Conservation (phyloP, 495 filamentous ascomycete species). For the Penicillium goetzii region DNA sequence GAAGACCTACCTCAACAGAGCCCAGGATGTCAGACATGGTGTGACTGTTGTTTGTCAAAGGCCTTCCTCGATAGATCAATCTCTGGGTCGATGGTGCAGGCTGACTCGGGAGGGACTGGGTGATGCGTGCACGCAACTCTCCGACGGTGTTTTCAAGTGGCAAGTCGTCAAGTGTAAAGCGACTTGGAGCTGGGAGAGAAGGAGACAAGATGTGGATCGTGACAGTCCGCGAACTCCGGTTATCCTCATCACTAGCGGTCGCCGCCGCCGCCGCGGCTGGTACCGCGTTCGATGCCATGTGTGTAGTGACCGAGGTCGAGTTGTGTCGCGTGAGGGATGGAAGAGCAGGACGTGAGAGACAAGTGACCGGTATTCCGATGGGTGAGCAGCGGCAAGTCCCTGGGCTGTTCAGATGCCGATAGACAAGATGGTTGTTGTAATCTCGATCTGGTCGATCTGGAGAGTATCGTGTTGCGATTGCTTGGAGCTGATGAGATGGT, state of each 20-base stretch:
- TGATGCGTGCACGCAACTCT: slow-evolving; percentile 63
- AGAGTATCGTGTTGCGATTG: not conserved
- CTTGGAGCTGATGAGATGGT: not conserved
- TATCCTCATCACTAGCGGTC: not conserved
- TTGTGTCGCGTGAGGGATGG: too few relatives aligned
- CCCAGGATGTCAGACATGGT: slow-evolving; percentile 63
- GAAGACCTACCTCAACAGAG: slow-evolving; percentile 55
- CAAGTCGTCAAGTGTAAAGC: slow-evolving; percentile 57
- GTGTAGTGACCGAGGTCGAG: not conserved
- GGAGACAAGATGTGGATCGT: slow-evolving; percentile 69
- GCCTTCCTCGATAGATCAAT: slow-evolving; percentile 68
- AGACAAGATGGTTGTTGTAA: not conserved
- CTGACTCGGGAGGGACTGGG: slow-evolving; percentile 53
- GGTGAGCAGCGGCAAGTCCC: not conserved
- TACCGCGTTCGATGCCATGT: not conserved
- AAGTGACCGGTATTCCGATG: not conserved
- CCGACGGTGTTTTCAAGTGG: slow-evolving; percentile 59
- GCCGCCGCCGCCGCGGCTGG: not conserved
- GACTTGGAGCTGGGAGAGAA: slow-evolving; percentile 57
- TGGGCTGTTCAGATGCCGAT: not conserved
- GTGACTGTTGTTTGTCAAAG: slow-evolving; percentile 55
- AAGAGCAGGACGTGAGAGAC: not conserved
- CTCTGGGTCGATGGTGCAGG: slow-evolving; percentile 59
- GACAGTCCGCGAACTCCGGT: slow-evolving; percentile 31
- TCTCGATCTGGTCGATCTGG: not conserved